These are phyloP conservation scores for Fusarium decemcellulare DNA, from an alignment of 2,329 filamentous ascomycete species.

Conservation along the genomic window DNA sequence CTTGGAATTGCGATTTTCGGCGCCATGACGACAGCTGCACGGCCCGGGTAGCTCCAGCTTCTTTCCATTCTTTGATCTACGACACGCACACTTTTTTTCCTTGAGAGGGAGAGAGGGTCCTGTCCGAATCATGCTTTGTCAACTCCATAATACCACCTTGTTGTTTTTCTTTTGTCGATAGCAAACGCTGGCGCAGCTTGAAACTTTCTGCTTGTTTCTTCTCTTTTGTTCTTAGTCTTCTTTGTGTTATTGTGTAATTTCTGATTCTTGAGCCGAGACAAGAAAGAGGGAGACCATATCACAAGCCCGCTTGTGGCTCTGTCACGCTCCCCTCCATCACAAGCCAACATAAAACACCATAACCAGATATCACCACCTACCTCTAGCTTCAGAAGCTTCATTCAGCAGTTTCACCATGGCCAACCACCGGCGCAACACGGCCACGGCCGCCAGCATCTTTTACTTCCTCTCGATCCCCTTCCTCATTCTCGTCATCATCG, in stretches of 20 bases:
- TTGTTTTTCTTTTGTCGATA: constrained; percentile 27
- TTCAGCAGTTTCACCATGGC: constrained; percentile 32
- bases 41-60: background rate
- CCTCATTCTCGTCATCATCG: constrained; percentile 83
- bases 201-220: constrained; percentile 3
- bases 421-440: constrained; percentile 68
- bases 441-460: constrained; percentile 75
- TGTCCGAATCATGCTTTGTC: background rate
- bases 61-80: background rate
- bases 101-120: constrained; percentile 5
- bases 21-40: constrained; percentile 38
- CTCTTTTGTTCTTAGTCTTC: background rate
- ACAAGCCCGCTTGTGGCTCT: no score
- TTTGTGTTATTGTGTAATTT: no score
- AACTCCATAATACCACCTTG: background rate
- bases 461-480: constrained; percentile 85
- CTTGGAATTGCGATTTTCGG: constrained; percentile 44
- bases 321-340: background rate
- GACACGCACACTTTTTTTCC: background rate
- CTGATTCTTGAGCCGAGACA: no score
- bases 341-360: background rate
- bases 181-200: constrained; percentile 14
- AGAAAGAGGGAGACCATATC: no score
- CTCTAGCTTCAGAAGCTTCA: no score
- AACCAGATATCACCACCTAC: background rate